These are phyloP conservation scores for Entamoeba nuttalli DNA, from an alignment of 208 protist species.

Conservation along the genomic window DNA sequence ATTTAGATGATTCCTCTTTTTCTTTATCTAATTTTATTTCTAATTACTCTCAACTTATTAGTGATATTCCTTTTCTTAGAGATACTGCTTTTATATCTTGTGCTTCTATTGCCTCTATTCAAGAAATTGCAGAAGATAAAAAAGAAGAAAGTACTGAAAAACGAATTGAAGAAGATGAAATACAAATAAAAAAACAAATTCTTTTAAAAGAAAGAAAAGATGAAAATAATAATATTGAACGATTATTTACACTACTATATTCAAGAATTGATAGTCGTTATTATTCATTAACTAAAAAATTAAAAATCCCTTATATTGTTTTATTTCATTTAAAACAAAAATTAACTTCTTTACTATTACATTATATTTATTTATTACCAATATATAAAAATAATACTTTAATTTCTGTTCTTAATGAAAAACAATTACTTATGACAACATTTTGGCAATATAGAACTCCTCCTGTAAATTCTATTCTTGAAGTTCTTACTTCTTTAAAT, in stretches of 20 bases:
- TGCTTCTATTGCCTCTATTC: neutral
- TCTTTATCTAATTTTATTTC: neutral
- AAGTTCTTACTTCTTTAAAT: neutral
- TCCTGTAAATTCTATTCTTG: neutral
- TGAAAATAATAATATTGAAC: neutral
- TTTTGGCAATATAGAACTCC: neutral
- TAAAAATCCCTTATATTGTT: neutral
- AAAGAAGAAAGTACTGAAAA: too few species aligned
- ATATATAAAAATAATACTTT: too few species aligned
- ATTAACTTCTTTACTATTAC: too few species aligned
- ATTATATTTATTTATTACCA: too few species aligned
- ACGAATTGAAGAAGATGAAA: neutral
- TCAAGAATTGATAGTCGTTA: neutral
- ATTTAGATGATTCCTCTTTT: neutral
- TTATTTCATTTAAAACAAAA: too few species aligned
- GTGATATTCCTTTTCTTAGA: neutral
- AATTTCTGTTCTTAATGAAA: neutral
- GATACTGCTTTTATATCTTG: neutral
- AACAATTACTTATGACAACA: neutral
- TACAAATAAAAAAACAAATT: neutral
- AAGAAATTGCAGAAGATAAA: neutral
- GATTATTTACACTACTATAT: neutral
- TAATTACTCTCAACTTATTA: neutral
- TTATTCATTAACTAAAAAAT: neutral
- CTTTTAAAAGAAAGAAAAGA: neutral